Evolutionary conservation across 2,329 filamentous ascomycete genomes (phyloP).

Genomic region (Colletotrichum caudatum): DNA sequence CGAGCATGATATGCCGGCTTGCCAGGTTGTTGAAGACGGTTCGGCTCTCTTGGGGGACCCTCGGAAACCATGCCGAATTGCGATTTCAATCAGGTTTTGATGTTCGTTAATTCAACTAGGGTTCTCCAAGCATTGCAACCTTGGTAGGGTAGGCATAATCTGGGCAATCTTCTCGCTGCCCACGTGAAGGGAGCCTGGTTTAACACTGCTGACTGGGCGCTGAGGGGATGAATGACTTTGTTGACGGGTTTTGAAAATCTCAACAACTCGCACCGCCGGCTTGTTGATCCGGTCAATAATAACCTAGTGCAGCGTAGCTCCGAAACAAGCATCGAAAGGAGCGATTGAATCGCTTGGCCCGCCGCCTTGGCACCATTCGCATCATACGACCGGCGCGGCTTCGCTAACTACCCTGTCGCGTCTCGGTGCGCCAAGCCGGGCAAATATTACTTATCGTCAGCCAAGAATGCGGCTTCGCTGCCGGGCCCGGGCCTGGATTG

Average conservation of each 20-base stretch:
- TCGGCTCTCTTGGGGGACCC: neutral
- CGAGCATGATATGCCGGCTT: neutral
- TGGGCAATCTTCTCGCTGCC: neutral
- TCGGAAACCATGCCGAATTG: neutral
- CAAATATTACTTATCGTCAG: neutral
- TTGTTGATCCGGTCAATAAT: neutral
- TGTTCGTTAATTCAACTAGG: neutral
- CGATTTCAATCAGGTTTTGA: neutral
- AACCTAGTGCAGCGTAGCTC: neutral
- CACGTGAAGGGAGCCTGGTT: neutral
- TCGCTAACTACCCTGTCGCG: neutral
- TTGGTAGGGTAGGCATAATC: neutral
- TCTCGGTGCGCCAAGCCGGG: slow-evolving; percentile 15
- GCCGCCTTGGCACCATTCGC: slow-evolving; percentile 8
- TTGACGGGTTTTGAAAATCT: neutral
- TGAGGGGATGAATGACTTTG: neutral
- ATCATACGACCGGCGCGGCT: neutral
- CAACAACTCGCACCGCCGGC: neutral
- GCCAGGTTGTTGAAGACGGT: neutral
- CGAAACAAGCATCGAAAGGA: neutral
- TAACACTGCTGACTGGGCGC: neutral
- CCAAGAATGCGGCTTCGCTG: slow-evolving; percentile 14
- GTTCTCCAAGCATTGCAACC: neutral
- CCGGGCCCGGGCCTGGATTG: neutral
- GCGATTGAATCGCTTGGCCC: neutral